Percentiles rank a stretch among this genome's conserved stretches.
phyloP scores from a whole-genome alignment of 352 stramenopile genomes.

The Pythium apleroticum region DNA sequence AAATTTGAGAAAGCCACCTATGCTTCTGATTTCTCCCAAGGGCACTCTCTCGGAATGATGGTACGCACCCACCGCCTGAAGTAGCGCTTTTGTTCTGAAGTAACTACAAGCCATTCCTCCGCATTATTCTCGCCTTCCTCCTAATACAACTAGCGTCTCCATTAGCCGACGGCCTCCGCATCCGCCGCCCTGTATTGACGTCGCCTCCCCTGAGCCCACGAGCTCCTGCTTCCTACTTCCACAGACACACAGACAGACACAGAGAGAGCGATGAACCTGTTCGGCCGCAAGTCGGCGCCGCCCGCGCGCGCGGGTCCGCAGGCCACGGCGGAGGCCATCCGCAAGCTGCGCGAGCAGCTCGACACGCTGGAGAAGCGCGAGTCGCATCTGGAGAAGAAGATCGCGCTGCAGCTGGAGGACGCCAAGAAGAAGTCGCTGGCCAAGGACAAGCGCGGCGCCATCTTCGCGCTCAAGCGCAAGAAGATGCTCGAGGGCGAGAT shows the following conservation, averaged over 20 bases:
- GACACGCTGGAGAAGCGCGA: slow-evolving; percentile 94
- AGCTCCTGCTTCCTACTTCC: too few relatives aligned
- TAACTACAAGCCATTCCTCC: slow-evolving; percentile 13
- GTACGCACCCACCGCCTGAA: neutral
- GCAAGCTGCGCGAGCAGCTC: slow-evolving; percentile 88
- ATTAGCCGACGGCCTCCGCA: too few relatives aligned
- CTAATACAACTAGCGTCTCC: too few relatives aligned
- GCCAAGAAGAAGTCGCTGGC: slow-evolving; percentile 95
- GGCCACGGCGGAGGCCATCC: slow-evolving; percentile 88
- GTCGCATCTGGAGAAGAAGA: slow-evolving; percentile 97
- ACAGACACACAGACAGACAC: neutral
- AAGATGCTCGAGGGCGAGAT: slow-evolving; percentile 98
- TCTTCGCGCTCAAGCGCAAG: slow-evolving; percentile 98
- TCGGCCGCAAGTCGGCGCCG: slow-evolving; percentile 73
- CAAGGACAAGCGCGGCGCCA: slow-evolving; percentile 97
- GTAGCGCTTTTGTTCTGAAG: neutral
- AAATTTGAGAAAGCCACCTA: neutral
- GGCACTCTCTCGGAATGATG: slow-evolving; percentile 5
- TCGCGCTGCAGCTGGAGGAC: slow-evolving; percentile 90
- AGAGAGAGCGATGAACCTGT: slow-evolving; percentile 71
- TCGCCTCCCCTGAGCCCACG: neutral
- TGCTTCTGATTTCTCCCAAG: neutral
- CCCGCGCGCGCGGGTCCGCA: slow-evolving; percentile 50
- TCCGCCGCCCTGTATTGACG: neutral
- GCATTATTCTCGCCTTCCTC: neutral